Evolutionary conservation across 371 early-diverging fungal genomes (phyloP).

Genomic region (Mycotypha africana): DNA sequence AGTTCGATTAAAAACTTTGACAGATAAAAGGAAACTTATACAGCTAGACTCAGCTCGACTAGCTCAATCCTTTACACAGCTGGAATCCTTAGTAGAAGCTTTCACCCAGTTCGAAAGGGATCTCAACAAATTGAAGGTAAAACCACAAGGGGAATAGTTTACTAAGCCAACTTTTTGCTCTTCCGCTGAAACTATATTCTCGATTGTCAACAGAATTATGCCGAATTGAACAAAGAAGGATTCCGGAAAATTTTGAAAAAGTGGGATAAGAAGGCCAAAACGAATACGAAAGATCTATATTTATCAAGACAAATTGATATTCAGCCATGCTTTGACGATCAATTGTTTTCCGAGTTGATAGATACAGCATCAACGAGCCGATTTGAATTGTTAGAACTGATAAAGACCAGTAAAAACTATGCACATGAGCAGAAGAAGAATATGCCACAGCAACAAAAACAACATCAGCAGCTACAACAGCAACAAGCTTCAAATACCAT

Average conservation of each 20-base stretch:
- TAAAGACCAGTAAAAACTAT: constrained; percentile 14
- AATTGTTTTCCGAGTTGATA: constrained; percentile 80
- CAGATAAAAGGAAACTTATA: constrained; percentile 78
- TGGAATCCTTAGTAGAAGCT: constrained; percentile 76
- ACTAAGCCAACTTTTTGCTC: too few species aligned
- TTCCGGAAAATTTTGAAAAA: constrained; percentile 97
- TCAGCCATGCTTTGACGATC: constrained; percentile 93
- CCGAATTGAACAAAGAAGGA: constrained; percentile 92
- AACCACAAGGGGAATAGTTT: background rate
- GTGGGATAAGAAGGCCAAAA: constrained; percentile 96
- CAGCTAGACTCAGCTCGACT: constrained; percentile 44
- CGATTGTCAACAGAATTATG: constrained; percentile 89
- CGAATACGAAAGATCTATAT: constrained; percentile 92
- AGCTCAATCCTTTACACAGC: constrained; percentile 51
- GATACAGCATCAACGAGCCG: constrained; percentile 72
- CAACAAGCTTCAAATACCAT: background rate
- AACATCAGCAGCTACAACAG: background rate
- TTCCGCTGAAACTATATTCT: background rate
- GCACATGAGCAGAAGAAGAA: constrained; percentile 31
- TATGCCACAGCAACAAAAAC: constrained; percentile 1
- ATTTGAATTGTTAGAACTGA: constrained; percentile 37
- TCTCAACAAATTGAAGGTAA: constrained; percentile 87
- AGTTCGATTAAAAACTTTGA: constrained; percentile 68
- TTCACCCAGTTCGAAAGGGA: constrained; percentile 89
- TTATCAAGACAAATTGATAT: constrained; percentile 93